Evolutionary conservation across 2,329 filamentous ascomycete species (phyloP).

Genomic region (Neofusicoccum ribis): DNA sequence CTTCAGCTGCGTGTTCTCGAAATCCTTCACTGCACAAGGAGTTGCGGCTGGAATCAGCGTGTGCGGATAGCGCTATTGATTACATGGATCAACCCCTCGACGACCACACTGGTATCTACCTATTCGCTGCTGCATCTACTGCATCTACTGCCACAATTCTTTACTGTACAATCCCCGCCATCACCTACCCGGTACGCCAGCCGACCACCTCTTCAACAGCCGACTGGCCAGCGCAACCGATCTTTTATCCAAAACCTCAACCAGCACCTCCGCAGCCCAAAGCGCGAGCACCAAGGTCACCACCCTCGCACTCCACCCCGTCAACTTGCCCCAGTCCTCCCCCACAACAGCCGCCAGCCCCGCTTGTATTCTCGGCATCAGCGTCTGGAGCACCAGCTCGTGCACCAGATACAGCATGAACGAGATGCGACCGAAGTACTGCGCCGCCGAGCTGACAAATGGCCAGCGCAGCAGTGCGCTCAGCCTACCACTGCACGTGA

Average conservation of each 20-base stretch:
- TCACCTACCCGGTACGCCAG: no score
- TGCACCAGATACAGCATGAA: neutral
- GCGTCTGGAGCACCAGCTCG: neutral
- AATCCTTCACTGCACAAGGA: no score
- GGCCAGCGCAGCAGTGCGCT: neutral
- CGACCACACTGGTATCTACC: no score
- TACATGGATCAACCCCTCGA: no score
- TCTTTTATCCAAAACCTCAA: neutral
- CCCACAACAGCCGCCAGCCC: neutral
- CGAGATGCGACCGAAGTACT: neutral
- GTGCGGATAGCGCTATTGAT: no score
- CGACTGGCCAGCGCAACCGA: neutral
- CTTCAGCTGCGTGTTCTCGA: no score
- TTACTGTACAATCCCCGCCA: no score
- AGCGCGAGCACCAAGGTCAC: neutral
- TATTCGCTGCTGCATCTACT: no score
- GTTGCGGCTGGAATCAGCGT: no score
- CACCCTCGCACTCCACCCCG: neutral
- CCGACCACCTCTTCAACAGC: neutral
- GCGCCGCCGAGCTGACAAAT: neutral
- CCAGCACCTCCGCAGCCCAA: neutral
- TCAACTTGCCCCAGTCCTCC: neutral
- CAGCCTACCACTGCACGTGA: neutral
- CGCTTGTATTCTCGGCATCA: neutral
- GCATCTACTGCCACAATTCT: no score